Base-by-base conservation (phyloP, 371 early-diverging fungal genomes). In the Apophysomyces elegans region DNA sequence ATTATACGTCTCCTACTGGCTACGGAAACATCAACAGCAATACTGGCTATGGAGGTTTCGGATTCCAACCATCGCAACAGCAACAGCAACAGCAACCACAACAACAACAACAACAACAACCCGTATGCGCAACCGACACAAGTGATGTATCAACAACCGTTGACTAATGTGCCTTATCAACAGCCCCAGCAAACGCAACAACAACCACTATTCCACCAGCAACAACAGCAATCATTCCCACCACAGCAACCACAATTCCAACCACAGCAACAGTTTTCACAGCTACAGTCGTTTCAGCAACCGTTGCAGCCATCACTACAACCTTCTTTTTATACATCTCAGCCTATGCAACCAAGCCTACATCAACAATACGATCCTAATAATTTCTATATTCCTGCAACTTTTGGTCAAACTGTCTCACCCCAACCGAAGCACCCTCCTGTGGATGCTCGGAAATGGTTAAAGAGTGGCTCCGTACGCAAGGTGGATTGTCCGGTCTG, bases 401-500 rank as follows among this genome's bases (percentile, higher is more conserved):
- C 76, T 58, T 74, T 81, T 67, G 81, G 81, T 16, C 56, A 63
- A 35, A 64, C 73, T 13, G 68, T 56, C 37, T 58, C 61, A 36
- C 74, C 62, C 43, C 63, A 56, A n/a, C 67, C 75, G 5, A 70
- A 59, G 44, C 81, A 75, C 60, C 69, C 79, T 5, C 74, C 78
- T 4, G 76, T 77, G 0, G 81, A 80, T 67, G 81, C 76, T 1
- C 72, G 68, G 50, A 64, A 65, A 2, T 68, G 78, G 37, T 50
- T 74, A 26, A 73, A 71, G 9, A 77, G 75, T 41, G 70, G 68
- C 4, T 57, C 73, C 47, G 75, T 83, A 7, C 79, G 80, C 16
- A 70, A 72, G 41, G 72, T 78, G 3, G 75, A 71, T 32, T 83
- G 83, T 59, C 83, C 83, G 12, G 75, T 80, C 5, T 83, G 83